phyloP scores from a whole-genome alignment of 2,329 filamentous ascomycete genomes.

The Sclerotinia glacialis region DNA sequence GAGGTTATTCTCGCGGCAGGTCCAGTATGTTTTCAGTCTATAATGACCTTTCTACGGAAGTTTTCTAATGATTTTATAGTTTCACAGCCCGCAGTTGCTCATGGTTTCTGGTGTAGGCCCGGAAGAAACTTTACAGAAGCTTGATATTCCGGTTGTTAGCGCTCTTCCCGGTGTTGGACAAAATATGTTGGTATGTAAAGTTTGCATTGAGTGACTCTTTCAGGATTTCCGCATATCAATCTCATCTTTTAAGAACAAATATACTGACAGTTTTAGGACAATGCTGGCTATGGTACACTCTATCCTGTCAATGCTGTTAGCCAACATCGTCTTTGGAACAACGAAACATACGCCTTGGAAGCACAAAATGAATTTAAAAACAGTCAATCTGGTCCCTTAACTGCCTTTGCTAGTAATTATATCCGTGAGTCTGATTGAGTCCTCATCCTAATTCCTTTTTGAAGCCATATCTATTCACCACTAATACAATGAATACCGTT shows the following conservation, averaged over 20 bases:
- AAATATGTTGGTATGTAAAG: conserved; percentile 43
- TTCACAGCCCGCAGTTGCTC: conserved; percentile 44
- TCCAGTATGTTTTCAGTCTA: no score
- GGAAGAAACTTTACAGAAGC: conserved; percentile 42
- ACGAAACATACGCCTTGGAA: not conserved
- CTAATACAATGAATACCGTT: no score
- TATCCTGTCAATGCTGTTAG: not conserved
- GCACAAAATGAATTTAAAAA: not conserved
- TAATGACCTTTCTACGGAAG: no score
- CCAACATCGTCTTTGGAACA: not conserved
- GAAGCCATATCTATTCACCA: no score
- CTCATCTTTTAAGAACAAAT: no score
- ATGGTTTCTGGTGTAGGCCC: conserved; percentile 50
- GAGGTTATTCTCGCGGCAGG: no score
- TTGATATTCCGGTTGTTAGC: conserved; percentile 46
- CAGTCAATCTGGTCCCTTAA: not conserved
- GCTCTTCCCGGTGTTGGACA: conserved; percentile 51
- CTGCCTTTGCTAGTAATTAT: not conserved
- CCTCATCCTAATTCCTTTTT: no score
- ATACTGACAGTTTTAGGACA: not conserved
- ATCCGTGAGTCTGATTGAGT: no score
- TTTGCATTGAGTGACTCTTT: no score
- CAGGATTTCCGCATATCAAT: not conserved
- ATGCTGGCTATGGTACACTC: not conserved
- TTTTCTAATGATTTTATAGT: no score